Conservation (phyloP, 352 stramenopile genomes). For the Pythium sp. region DNA sequence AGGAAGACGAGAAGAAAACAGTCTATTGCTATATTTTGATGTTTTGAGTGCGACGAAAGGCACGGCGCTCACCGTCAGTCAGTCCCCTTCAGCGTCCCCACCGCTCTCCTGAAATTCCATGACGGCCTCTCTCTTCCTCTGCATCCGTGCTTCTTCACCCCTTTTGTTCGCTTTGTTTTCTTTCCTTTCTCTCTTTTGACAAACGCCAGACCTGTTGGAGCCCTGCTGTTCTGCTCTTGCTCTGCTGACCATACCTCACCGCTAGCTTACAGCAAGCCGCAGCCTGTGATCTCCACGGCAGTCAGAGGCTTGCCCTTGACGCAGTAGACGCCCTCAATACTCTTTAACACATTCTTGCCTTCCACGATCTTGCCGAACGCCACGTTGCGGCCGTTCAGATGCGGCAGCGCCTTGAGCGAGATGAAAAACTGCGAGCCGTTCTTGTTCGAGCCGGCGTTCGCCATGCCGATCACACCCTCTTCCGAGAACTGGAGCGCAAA, state of each 20-base stretch:
- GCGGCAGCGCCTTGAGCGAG: constrained; percentile 77
- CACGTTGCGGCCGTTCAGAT: constrained; percentile 87
- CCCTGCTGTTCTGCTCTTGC: neutral
- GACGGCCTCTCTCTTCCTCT: neutral
- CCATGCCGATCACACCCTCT: constrained; percentile 92
- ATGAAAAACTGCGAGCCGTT: constrained; percentile 99
- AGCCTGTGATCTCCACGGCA: constrained; percentile 76
- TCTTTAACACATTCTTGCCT: constrained; percentile 79
- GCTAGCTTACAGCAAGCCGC: constrained; percentile 64
- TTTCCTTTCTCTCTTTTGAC: neutral
- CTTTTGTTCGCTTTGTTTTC: neutral
- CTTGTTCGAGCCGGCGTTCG: constrained; percentile 96
- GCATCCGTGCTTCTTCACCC: neutral
- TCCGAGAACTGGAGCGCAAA: constrained; percentile 85
- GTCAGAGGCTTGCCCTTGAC: constrained; percentile 82
- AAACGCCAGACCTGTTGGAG: neutral
- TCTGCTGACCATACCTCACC: neutral
- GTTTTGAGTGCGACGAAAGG: neutral
- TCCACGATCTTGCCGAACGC: constrained; percentile 87
- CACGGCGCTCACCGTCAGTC: neutral
- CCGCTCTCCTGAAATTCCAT: neutral
- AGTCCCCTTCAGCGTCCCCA: neutral
- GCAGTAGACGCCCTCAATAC: constrained; percentile 78
- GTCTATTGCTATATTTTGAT: constrained; percentile 17
- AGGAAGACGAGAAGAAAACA: constrained; percentile 6